These are phyloP conservation scores for Halophytophthora polymorphica DNA, from an alignment of 352 stramenopile species.

Conservation along the genomic window DNA sequence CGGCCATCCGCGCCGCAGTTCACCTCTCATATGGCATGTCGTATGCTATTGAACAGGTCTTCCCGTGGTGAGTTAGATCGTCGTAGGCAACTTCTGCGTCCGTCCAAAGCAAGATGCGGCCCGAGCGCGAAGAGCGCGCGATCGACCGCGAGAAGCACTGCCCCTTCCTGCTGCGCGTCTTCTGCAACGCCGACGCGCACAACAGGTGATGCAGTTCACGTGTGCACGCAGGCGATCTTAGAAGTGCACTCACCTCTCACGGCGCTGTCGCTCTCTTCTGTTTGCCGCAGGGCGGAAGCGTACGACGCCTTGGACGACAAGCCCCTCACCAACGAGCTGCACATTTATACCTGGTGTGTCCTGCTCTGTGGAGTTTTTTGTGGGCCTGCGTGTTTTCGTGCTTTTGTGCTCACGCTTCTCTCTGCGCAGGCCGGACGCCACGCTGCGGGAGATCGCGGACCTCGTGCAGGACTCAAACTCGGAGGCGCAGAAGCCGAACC, in stretches of 20 bases:
- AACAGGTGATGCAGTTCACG: constrained; percentile 26
- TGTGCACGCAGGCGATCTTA: neutral
- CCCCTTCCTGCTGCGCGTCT: constrained; percentile 65
- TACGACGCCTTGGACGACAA: constrained; percentile 55
- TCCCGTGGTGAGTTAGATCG: constrained; percentile 8
- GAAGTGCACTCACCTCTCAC: neutral
- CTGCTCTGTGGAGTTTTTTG: neutral
- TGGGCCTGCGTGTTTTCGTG: neutral
- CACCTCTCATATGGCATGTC: constrained; percentile 3
- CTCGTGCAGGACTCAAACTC: constrained; percentile 65
- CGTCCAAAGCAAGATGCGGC: constrained; percentile 8
- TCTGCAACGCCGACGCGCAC: constrained; percentile 52
- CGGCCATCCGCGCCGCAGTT: neutral
- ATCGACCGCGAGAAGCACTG: constrained; percentile 71
- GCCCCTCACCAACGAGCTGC: constrained; percentile 55
- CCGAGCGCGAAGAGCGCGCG: constrained; percentile 13
- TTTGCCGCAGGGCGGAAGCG: constrained; percentile 41
- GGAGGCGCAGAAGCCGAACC: constrained; percentile 47
- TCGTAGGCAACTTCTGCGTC: neutral
- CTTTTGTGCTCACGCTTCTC: neutral
- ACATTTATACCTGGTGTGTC: constrained; percentile 71
- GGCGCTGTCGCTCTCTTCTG: neutral
- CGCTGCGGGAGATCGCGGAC: constrained; percentile 64
- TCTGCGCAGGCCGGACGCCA: constrained; percentile 54
- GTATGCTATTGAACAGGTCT: neutral